Evolutionary conservation across 2,329 filamentous ascomycete genomes (phyloP), one percentile per base, ranked within the genome.

Genomic region (Colletotrichum higginsianum): DNA sequence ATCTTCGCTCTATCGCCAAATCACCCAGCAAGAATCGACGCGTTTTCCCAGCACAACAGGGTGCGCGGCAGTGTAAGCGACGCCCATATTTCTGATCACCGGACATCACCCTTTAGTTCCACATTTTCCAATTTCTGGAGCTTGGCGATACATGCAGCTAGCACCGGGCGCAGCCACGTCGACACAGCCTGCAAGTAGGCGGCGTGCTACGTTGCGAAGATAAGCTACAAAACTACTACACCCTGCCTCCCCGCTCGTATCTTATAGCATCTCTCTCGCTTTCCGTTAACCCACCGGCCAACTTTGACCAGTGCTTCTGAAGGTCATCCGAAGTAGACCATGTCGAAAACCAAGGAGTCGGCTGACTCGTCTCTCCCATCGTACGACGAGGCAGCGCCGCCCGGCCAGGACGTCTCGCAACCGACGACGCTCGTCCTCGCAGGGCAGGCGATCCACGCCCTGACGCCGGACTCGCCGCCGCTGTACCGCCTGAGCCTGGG

Each of bases 401-500:
- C 61, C 16, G 61, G 61, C 12, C 35, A 63, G 12, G 61, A 63
- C 15, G 18, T 63, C 5, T 63, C 21, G 15, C 61, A 53, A 53
- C 61, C 61, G 0, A 63, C 61, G n/a, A 63, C 61, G n/a, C 61
- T 63, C 0, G 16, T 63, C 35, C 61, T 63, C 38, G 38, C n/a
- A 0, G 35, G 30, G 5, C 61, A 63, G 11, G 42, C 61, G 15
- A 63, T 63, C 35, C 61, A 63, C 12, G 61, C 35, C 15, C 49
- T 63, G 16, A 63, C 61, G 3, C 49, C 61, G 42, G 61, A 63
- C 30, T 63, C 61, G 18, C 61, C 61, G 40, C 35, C 61, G 0
- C 18, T 55, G 47, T 63, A 63, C 21, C 61, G 61, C 21, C 61
- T 63, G 0, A 63, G 38, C 38, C 35, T 63, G 21, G 61, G 61